Conservation (phyloP, 371 early-diverging fungal genomes). For the Blakeslea trispora region DNA sequence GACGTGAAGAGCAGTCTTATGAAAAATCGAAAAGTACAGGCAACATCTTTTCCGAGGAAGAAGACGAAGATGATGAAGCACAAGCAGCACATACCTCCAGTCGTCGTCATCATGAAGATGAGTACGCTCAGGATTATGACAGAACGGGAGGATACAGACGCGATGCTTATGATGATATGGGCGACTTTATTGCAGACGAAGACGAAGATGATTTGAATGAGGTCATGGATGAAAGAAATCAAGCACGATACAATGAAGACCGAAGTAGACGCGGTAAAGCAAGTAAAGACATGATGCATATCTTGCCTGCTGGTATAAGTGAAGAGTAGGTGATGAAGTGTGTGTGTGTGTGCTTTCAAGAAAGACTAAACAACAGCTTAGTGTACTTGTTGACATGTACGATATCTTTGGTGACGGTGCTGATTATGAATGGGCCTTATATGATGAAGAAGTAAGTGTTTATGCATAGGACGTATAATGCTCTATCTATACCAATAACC, state of each 20-base stretch:
- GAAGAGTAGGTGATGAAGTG: constrained; percentile 49
- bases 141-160: constrained; percentile 43
- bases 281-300: constrained; percentile 44
- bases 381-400: constrained; percentile 80
- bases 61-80: constrained; percentile 45
- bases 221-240: constrained; percentile 64
- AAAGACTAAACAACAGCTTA: constrained; percentile 19
- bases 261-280: constrained; percentile 39
- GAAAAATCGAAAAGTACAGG: constrained; percentile 41
- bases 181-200: constrained; percentile 75
- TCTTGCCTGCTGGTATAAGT: constrained; percentile 45
- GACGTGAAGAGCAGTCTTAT: constrained; percentile 50
- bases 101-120: constrained; percentile 54
- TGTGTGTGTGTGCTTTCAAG: not conserved
- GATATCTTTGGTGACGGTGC: constrained; percentile 91
- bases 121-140: constrained; percentile 50
- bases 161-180: constrained; percentile 60
- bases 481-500: not conserved
- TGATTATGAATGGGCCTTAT: constrained; percentile 88
- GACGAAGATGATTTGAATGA: constrained; percentile 61
- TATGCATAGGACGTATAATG: not conserved
- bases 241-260: constrained; percentile 33
- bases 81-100: constrained; percentile 16
- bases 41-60: constrained; percentile 64
- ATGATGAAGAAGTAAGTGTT: constrained; percentile 36